Percentiles rank a stretch among this genome's conserved stretches.
phyloP scores from a whole-genome alignment of 1,284 basidiomycete genomes.

The Cutaneotrichosporon cavernicola region DNA sequence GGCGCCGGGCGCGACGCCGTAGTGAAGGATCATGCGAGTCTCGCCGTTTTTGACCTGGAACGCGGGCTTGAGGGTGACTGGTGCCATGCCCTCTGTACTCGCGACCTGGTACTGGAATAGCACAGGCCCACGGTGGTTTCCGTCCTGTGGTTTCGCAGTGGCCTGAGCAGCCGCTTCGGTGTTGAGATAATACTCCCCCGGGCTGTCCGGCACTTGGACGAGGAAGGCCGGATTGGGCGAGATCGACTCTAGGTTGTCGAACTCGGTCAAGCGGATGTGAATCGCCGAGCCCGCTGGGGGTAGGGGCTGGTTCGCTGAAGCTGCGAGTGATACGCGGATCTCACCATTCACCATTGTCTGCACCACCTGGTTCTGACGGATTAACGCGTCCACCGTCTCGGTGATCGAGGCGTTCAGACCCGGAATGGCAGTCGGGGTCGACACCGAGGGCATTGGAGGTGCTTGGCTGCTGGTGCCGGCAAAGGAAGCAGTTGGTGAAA shows the following conservation, averaged over 20 bases:
- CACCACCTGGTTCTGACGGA: conserved; percentile 31
- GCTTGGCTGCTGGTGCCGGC: not conserved
- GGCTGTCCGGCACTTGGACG: conserved; percentile 47
- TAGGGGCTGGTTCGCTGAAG: not conserved
- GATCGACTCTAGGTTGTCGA: conserved; percentile 57
- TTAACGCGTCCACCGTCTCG: conserved; percentile 58
- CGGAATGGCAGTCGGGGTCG: conserved; percentile 10
- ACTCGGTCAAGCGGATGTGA: conserved; percentile 54
- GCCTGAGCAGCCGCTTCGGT: conserved; percentile 45
- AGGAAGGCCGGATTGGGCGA: conserved; percentile 58
- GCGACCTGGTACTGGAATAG: conserved; percentile 59
- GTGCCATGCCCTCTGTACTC: conserved; percentile 47
- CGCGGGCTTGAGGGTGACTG: conserved; percentile 55
- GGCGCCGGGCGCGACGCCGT: conserved; percentile 42
- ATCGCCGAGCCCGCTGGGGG: conserved; percentile 22
- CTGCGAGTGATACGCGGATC: conserved; percentile 33
- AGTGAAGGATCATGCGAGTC: conserved; percentile 57
- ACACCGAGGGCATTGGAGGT: not conserved
- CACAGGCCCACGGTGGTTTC: conserved; percentile 35
- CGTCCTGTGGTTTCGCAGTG: conserved; percentile 19
- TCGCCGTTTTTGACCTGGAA: conserved; percentile 58
- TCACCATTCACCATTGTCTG: conserved; percentile 49
- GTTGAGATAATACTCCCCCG: conserved; percentile 57
- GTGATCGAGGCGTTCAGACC: conserved; percentile 54
- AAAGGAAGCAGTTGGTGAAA: not conserved